phyloP scores from a whole-genome alignment of 2,329 filamentous ascomycete species.

The Fusarium sterilihyphosum region DNA sequence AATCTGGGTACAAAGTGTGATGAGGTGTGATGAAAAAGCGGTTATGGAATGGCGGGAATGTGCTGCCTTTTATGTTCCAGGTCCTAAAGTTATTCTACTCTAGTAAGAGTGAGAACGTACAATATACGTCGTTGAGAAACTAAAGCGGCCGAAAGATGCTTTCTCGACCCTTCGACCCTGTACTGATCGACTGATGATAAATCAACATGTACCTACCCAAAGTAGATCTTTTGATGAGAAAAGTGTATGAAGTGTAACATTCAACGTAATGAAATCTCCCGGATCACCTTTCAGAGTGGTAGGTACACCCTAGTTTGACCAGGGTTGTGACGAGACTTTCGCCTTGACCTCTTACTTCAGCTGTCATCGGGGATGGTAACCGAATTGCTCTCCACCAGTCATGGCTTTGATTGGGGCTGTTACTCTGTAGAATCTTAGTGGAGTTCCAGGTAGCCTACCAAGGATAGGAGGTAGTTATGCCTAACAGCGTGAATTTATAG shows the following conservation, averaged over 20 bases:
- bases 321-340: neutral
- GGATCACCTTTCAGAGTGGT: neutral
- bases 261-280: neutral
- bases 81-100: too few relatives aligned
- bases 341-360: neutral
- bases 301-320: neutral
- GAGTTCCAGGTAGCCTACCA: too few relatives aligned
- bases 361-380: neutral
- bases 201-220: neutral
- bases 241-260: fast-evolving
- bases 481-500: neutral
- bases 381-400: neutral
- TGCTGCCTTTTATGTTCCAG: neutral
- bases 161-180: neutral
- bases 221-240: fast-evolving
- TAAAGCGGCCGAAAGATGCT: neutral
- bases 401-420: neutral
- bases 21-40: neutral
- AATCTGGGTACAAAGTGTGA: neutral
- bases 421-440: fast-evolving
- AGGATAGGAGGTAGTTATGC: neutral
- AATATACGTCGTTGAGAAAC: neutral
- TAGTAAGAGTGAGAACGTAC: fast-evolving
- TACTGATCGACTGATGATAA: neutral
- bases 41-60: neutral